Conservation (phyloP, 441 rosid species). For the Syzygium syzygioides region DNA sequence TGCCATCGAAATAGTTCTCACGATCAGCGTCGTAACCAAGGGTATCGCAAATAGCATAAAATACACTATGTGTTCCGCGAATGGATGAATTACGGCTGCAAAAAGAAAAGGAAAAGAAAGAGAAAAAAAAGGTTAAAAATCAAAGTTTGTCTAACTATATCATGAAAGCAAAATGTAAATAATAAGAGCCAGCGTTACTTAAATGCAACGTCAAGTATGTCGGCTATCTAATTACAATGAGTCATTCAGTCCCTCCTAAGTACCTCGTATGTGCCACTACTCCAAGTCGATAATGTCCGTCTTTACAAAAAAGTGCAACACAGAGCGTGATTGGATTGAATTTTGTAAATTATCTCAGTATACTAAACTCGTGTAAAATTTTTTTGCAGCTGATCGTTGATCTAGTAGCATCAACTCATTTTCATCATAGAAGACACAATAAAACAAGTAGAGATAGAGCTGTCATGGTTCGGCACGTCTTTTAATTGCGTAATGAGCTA, state of each 20-base stretch:
- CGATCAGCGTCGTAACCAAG: not conserved
- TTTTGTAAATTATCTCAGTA: not conserved
- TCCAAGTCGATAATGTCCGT: not conserved
- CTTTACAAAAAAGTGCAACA: too few species aligned
- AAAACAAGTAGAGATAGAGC: not conserved
- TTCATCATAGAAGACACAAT: not conserved
- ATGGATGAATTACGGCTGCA: not conserved
- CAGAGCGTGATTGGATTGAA: not conserved
- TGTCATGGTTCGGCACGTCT: not conserved
- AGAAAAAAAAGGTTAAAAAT: not conserved
- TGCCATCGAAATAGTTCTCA: constrained; percentile 24
- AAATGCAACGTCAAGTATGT: not conserved
- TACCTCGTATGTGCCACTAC: not conserved
- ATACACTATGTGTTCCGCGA: not conserved
- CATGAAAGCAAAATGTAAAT: not conserved
- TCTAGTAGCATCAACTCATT: not conserved
- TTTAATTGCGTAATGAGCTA: not conserved
- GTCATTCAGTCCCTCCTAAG: not conserved
- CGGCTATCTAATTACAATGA: not conserved
- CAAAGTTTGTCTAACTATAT: not conserved
- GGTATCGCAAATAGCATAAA: constrained; percentile 42
- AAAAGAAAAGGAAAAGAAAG: not conserved
- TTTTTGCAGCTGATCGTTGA: not conserved
- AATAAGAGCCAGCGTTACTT: not conserved
- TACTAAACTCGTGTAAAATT: not conserved